Evolutionary conservation across 441 rosid genomes (phyloP).

Genomic region (Euphorbia schlechtendalii): DNA sequence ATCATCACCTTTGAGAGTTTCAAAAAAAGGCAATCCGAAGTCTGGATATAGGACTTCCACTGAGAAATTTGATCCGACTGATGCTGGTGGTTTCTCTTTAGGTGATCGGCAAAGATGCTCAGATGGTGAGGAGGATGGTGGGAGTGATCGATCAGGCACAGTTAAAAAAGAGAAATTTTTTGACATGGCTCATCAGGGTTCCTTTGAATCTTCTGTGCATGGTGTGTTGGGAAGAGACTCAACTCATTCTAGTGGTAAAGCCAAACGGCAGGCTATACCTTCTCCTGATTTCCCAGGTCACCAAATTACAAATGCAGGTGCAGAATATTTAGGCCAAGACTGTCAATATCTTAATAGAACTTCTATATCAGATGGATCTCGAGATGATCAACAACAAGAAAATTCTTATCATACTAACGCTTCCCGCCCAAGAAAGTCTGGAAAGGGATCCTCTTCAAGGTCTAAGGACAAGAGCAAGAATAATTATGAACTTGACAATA

Average conservation of each 20-base stretch:
- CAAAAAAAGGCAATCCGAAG: slow-evolving; percentile 41
- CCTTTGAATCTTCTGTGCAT: slow-evolving; percentile 43
- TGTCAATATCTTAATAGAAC: slow-evolving; percentile 26
- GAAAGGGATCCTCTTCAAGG: slow-evolving; percentile 54
- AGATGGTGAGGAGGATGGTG: slow-evolving; percentile 58
- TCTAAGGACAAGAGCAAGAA: slow-evolving; percentile 56
- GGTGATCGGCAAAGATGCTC: slow-evolving; percentile 46
- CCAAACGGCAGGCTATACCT: slow-evolving; percentile 33
- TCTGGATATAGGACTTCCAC: slow-evolving; percentile 33
- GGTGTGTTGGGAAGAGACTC: slow-evolving; percentile 45
- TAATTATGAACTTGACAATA: slow-evolving; percentile 40
- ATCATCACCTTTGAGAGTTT: slow-evolving; percentile 75
- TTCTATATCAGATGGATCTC: slow-evolving; percentile 28
- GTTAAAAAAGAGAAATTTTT: slow-evolving; percentile 35
- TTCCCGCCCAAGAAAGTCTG: slow-evolving; percentile 46
- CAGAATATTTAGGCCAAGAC: slow-evolving; percentile 40
- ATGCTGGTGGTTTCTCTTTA: slow-evolving; percentile 32
- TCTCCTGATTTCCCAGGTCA: slow-evolving; percentile 37
- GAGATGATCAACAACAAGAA: slow-evolving; percentile 39
- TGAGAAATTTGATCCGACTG: slow-evolving; percentile 41
- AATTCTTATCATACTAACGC: slow-evolving; percentile 37
- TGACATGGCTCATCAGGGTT: slow-evolving; percentile 34
- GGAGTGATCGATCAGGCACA: slow-evolving; percentile 52
- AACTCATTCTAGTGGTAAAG: slow-evolving; percentile 35
- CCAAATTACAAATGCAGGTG: slow-evolving; percentile 33